Conservation (phyloP, 177 flowering plant genomes). For the Tripterygium wilfordii region DNA sequence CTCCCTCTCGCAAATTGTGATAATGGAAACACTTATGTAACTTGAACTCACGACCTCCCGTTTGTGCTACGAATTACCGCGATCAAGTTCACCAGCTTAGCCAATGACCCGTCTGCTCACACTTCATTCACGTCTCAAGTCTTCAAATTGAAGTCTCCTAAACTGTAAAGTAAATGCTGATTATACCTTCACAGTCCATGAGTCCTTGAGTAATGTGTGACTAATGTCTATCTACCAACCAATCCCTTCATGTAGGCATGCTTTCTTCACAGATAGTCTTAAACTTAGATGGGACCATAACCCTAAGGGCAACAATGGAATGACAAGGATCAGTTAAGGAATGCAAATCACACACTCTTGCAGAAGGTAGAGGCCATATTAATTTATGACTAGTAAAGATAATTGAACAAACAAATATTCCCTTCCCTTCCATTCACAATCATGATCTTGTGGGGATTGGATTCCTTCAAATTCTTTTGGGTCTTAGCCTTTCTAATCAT, state of each 20-base stretch:
- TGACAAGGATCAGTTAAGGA: not conserved
- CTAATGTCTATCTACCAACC: not conserved
- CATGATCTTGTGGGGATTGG: not conserved
- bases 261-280: not conserved
- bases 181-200: not conserved
- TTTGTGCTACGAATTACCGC: no score
- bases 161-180: not conserved
- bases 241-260: not conserved
- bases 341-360: constrained; percentile 1
- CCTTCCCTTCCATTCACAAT: no score
- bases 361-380: not conserved
- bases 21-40: no score
- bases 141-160: not conserved
- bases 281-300: no score
- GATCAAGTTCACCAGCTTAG: no score
- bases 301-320: not conserved
- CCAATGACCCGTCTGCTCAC: no score
- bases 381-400: not conserved
- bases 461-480: not conserved
- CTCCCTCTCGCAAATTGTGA: no score
- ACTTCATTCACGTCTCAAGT: constrained; percentile 2
- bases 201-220: constrained; percentile 1
- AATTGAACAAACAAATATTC: not conserved
- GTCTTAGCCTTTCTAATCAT: not conserved
- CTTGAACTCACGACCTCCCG: no score